phyloP scores from a whole-genome alignment of 768 basidiomycete species.

The Suillus occidentalis region DNA sequence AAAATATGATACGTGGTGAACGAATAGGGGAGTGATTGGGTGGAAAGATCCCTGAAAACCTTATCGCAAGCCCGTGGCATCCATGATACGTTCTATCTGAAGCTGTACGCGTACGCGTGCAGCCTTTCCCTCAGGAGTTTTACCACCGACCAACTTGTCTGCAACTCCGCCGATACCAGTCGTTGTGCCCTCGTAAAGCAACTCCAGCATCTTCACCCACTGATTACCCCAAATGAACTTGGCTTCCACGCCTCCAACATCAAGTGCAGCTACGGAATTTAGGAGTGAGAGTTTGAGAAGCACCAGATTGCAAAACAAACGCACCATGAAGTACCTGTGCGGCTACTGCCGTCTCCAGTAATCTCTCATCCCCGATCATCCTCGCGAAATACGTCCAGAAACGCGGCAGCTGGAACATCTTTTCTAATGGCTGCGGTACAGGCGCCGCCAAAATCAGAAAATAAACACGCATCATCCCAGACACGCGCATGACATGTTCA shows the following conservation, averaged over 20 bases:
- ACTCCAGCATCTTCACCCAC: constrained; percentile 70
- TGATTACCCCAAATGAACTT: constrained; percentile 71
- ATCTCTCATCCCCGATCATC: constrained; percentile 48
- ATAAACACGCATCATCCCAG: constrained; percentile 86
- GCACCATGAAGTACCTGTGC: constrained; percentile 69
- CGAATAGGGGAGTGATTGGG: constrained; percentile 4
- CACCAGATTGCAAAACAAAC: constrained; percentile 24
- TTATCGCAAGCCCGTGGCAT: constrained; percentile 13
- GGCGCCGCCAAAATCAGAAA: constrained; percentile 60
- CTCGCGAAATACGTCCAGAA: constrained; percentile 76
- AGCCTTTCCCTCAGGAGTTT: constrained; percentile 58
- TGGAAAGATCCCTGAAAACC: constrained; percentile 1
- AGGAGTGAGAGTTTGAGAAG: constrained; percentile 8
- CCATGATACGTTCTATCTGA: constrained; percentile 65
- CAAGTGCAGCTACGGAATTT: constrained; percentile 55
- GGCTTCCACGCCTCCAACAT: constrained; percentile 66
- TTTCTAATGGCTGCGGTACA: constrained; percentile 43
- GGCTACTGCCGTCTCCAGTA: constrained; percentile 60
- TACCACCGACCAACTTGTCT: constrained; percentile 55
- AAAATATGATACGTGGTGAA: constrained; percentile 6
- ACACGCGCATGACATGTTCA: constrained; percentile 67
- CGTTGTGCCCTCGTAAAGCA: constrained; percentile 66
- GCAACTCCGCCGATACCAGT: constrained; percentile 43
- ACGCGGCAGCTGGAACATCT: constrained; percentile 59
- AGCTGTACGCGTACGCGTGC: constrained; percentile 64